These are phyloP conservation scores for Scenedesmus sp. DNA, from an alignment of 163 green algal species.

Conservation along the genomic window DNA sequence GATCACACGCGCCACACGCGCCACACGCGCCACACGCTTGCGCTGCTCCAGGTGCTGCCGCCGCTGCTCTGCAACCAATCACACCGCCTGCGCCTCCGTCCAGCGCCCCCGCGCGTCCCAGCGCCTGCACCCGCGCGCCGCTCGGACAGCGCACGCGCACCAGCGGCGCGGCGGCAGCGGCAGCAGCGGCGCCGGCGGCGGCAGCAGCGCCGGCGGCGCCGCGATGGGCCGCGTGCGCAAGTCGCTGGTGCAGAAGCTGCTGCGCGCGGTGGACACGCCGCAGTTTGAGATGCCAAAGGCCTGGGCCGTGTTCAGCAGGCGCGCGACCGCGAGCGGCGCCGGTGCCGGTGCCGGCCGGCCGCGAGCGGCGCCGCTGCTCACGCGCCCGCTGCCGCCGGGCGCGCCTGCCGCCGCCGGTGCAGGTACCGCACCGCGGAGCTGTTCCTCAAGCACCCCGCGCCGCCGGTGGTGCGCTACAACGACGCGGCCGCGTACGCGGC, in stretches of 20 bases:
- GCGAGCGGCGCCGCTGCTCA: not conserved
- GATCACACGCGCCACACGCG: no score
- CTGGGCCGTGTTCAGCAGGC: constrained; percentile 38
- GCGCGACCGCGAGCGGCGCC: constrained; percentile 7
- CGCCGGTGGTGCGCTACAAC: constrained; percentile 20
- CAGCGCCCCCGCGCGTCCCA: no score
- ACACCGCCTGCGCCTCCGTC: no score
- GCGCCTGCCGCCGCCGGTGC: not conserved
- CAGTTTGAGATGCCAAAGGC: constrained; percentile 32
- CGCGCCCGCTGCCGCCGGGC: not conserved
- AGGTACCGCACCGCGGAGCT: constrained; percentile 47
- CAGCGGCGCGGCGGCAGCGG: no score
- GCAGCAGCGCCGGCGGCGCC: no score
- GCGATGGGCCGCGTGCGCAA: constrained; percentile 30
- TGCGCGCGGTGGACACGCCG: constrained; percentile 14
- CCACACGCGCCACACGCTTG: no score
- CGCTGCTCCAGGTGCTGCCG: no score
- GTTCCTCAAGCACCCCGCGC: constrained; percentile 30
- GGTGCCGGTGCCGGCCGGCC: not conserved
- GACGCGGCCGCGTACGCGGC: constrained; percentile 8
- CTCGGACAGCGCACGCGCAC: no score
- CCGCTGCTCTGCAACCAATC: no score
- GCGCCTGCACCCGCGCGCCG: no score
- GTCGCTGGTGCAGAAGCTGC: constrained; percentile 36
- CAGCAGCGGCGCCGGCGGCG: no score